Percentiles rank a stretch among this genome's conserved stretches.
Conservation (phyloP, 176 grass and related monocot genomes). For the Rhipidocladum racemiflorum region DNA sequence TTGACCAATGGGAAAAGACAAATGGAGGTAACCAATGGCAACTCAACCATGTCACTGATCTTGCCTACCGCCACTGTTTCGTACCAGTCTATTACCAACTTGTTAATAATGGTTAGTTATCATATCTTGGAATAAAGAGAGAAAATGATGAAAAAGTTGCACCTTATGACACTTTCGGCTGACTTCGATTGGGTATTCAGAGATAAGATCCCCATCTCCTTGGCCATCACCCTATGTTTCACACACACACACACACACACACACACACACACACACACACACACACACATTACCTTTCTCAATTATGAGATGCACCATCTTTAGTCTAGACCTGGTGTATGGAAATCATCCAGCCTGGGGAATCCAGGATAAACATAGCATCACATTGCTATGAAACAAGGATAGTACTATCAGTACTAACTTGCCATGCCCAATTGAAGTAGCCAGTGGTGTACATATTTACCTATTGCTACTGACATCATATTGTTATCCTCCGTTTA, state of each 20-base stretch:
- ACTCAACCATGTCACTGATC: neutral
- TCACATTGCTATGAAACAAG: neutral
- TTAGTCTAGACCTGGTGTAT: neutral
- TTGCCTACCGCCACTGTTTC: neutral
- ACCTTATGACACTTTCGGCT: conserved; percentile 13
- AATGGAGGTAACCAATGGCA: neutral
- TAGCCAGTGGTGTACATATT: neutral
- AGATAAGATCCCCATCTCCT: conserved; percentile 21
- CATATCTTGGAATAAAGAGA: conserved; percentile 10
- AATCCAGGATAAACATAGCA: neutral
- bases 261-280: neutral
- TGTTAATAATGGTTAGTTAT: conserved; percentile 7
- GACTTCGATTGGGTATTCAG: conserved; percentile 1
- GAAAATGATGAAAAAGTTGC: conserved; percentile 21
- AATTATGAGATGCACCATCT: neutral
- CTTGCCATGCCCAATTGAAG: neutral
- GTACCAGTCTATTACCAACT: neutral
- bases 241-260: neutral
- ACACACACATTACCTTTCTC: conserved; percentile 6
- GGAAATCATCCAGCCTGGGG: neutral
- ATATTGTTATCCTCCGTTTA: neutral
- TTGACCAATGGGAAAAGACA: neutral
- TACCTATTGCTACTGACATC: neutral
- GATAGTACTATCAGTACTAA: neutral
- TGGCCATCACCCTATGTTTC: neutral